These are phyloP conservation scores for Hyaloscypha variabilis DNA, from an alignment of 495 filamentous ascomycete genomes.

Conservation along the genomic window DNA sequence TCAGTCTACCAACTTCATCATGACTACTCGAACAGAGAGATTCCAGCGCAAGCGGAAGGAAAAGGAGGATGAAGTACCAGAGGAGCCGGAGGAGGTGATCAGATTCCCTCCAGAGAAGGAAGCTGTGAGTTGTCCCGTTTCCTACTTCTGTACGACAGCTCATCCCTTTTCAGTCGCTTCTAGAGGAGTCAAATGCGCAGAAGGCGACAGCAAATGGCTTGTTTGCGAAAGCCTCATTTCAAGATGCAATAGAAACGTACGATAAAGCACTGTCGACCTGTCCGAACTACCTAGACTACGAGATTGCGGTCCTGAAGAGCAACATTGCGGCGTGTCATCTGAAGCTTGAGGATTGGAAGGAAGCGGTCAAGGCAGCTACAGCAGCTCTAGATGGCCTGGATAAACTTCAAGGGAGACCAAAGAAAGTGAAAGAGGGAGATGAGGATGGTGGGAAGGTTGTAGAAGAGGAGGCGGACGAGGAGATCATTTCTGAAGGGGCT, in stretches of 20 bases:
- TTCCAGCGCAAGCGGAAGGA: slow-evolving; percentile 30
- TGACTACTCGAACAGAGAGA: slow-evolving; percentile 36
- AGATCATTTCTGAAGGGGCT: slow-evolving; percentile 55
- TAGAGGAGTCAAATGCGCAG: slow-evolving; percentile 71
- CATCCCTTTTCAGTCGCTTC: slow-evolving; percentile 52
- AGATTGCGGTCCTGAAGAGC: slow-evolving; percentile 81
- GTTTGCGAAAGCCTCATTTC: slow-evolving; percentile 72
- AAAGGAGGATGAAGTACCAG: not conserved
- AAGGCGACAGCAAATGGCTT: slow-evolving; percentile 79
- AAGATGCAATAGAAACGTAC: slow-evolving; percentile 87
- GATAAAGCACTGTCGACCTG: slow-evolving; percentile 80
- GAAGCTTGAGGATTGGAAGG: slow-evolving; percentile 86
- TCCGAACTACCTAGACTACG: slow-evolving; percentile 88
- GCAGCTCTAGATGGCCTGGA: slow-evolving; percentile 73
- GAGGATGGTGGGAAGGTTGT: slow-evolving; percentile 57
- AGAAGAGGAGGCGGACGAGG: slow-evolving; percentile 61
- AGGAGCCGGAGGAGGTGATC: slow-evolving; percentile 29
- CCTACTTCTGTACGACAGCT: not conserved
- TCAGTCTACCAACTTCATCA: slow-evolving; percentile 18
- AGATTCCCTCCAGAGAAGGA: slow-evolving; percentile 78
- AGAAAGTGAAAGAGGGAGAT: slow-evolving; percentile 32
- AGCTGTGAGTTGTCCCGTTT: slow-evolving; percentile 48
- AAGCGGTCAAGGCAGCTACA: slow-evolving; percentile 73
- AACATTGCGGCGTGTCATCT: slow-evolving; percentile 92
- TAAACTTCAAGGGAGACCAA: slow-evolving; percentile 42